These are phyloP conservation scores for Porphyrellus cyaneotinctus DNA, from an alignment of 768 basidiomycete genomes.

Conservation along the genomic window DNA sequence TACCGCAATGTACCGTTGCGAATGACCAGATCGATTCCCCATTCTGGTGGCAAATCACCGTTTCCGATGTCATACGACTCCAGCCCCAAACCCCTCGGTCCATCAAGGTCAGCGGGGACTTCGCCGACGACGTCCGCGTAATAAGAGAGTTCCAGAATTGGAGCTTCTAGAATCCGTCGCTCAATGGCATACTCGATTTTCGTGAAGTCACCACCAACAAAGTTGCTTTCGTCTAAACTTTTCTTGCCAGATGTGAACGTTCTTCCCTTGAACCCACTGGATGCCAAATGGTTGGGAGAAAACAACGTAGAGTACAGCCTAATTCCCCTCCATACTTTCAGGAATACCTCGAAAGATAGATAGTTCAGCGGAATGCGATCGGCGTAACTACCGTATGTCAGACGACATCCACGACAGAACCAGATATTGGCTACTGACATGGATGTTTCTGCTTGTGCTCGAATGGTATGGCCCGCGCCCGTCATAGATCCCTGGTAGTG, in stretches of 20 bases:
- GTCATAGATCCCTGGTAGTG: slow-evolving; percentile 67
- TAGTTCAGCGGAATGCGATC: slow-evolving; percentile 30
- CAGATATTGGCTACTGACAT: slow-evolving; percentile 11
- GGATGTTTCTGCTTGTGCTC: slow-evolving; percentile 52
- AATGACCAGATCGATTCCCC: slow-evolving; percentile 87
- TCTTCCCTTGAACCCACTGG: slow-evolving; percentile 1
- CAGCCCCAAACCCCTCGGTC: slow-evolving; percentile 29
- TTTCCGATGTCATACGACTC: slow-evolving; percentile 76
- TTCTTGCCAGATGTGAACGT: slow-evolving; percentile 17
- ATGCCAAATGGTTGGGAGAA: slow-evolving; percentile 7
- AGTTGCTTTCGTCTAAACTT: slow-evolving; percentile 49
- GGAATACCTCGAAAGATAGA: slow-evolving; percentile 38
- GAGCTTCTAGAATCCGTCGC: slow-evolving; percentile 75
- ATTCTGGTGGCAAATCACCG: slow-evolving; percentile 84
- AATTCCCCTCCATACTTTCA: slow-evolving; percentile 55
- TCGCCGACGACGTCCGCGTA: slow-evolving; percentile 82
- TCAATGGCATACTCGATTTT: slow-evolving; percentile 84
- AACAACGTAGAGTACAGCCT: slow-evolving; percentile 40
- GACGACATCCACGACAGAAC: not conserved
- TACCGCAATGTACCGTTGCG: slow-evolving; percentile 73
- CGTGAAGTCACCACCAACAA: slow-evolving; percentile 51
- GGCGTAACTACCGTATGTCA: slow-evolving; percentile 22
- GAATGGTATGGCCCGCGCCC: slow-evolving; percentile 58
- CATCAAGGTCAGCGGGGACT: slow-evolving; percentile 46
- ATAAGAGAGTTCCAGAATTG: slow-evolving; percentile 75